Conservation (phyloP, 371 early-diverging fungal genomes). For the Encephalitozoon intestinalis region DNA sequence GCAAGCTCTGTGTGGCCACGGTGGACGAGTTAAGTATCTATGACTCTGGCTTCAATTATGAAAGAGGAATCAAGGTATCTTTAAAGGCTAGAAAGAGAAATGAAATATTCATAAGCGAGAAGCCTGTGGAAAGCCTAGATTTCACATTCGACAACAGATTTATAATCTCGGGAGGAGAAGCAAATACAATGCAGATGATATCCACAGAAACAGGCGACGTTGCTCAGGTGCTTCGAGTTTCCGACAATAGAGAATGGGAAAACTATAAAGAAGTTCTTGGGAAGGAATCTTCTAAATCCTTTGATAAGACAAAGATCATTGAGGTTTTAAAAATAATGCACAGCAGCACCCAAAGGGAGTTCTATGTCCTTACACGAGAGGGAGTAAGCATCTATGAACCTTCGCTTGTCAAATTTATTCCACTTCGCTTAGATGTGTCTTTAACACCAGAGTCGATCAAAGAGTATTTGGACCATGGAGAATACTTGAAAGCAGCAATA, state of each 20-base stretch:
- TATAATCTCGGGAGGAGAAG: constrained; percentile 37
- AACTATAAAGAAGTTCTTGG: constrained; percentile 39
- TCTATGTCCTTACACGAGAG: constrained; percentile 34
- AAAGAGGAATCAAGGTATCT: not conserved
- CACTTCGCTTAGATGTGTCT: constrained; percentile 18
- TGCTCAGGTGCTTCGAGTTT: constrained; percentile 27
- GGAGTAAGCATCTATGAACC: constrained; percentile 33
- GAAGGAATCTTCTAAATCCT: constrained; percentile 18
- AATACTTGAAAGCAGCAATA: constrained; percentile 27
- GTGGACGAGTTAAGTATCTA: constrained; percentile 30
- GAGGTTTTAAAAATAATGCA: constrained; percentile 32
- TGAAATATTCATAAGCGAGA: constrained; percentile 39
- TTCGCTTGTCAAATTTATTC: constrained; percentile 8
- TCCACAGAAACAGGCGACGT: constrained; percentile 7
- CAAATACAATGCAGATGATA: constrained; percentile 37
- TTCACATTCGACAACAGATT: constrained; percentile 20
- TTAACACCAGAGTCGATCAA: constrained; percentile 19
- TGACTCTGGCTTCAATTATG: constrained; percentile 37
- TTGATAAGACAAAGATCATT: constrained; percentile 39
- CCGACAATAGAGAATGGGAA: constrained; percentile 42
- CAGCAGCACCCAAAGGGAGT: constrained; percentile 1
- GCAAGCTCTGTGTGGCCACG: constrained; percentile 23
- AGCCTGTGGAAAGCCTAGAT: constrained; percentile 33
- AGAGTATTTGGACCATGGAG: constrained; percentile 7
- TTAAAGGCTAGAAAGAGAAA: constrained; percentile 34